phyloP scores from a whole-genome alignment of 345 rosid genomes.

The Geranium brycei region DNA sequence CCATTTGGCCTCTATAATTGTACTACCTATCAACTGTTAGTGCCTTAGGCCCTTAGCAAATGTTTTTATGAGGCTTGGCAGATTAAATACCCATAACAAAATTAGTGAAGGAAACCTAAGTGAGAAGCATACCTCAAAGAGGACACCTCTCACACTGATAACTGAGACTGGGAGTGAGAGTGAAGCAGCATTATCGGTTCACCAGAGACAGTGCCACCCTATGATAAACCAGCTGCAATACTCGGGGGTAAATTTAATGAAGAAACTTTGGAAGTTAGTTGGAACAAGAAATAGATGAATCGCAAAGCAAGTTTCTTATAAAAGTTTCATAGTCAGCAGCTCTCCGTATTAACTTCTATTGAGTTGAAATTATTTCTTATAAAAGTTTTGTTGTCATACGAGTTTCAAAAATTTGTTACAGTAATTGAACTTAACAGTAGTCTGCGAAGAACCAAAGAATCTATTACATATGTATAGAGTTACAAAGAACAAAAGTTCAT shows the following conservation, averaged over 20 bases:
- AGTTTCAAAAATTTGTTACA: too few relatives aligned
- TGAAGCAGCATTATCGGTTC: constrained; percentile 12
- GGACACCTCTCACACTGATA: constrained; percentile 43
- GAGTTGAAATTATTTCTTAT: too few relatives aligned
- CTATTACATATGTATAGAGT: too few relatives aligned
- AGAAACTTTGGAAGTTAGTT: constrained; percentile 12
- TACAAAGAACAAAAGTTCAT: too few relatives aligned
- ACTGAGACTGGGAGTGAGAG: constrained; percentile 19
- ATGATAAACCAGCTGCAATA: constrained; percentile 33
- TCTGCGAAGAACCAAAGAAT: too few relatives aligned
- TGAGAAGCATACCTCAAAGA: constrained; percentile 48
- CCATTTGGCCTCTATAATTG: too few relatives aligned
- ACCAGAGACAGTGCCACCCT: constrained; percentile 25
- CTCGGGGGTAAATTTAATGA: constrained; percentile 23
- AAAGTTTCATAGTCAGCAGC: too few relatives aligned
- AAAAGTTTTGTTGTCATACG: too few relatives aligned
- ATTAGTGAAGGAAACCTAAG: constrained; percentile 25
- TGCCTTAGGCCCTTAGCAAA: neutral
- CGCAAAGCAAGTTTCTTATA: too few relatives aligned
- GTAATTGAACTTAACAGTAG: too few relatives aligned
- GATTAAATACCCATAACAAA: constrained; percentile 15
- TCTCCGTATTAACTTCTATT: too few relatives aligned
- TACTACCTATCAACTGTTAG: neutral
- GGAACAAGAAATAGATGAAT: neutral
- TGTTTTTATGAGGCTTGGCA: neutral